These are phyloP conservation scores for Leccinum arenicola DNA, from an alignment of 768 basidiomycete genomes.

Conservation along the genomic window DNA sequence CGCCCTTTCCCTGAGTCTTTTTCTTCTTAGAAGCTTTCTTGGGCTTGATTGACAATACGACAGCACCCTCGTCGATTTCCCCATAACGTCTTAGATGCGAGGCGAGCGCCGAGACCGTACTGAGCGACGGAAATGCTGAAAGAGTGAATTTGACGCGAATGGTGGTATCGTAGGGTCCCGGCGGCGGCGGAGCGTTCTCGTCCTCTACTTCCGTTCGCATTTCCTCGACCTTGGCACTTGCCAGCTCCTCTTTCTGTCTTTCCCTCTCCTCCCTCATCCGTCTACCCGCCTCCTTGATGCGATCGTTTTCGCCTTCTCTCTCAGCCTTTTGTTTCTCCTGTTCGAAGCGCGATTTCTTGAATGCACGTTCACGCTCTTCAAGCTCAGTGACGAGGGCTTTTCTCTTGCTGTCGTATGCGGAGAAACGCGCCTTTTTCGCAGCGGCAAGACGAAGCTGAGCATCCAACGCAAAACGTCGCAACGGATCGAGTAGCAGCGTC, in stretches of 20 bases:
- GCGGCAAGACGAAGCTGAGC: slow-evolving; percentile 71
- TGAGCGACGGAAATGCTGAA: slow-evolving; percentile 42
- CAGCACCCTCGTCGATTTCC: slow-evolving; percentile 55
- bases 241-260: slow-evolving; percentile 44
- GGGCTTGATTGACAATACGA: slow-evolving; percentile 67
- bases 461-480: slow-evolving; percentile 75
- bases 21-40: slow-evolving; percentile 38
- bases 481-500: slow-evolving; percentile 76
- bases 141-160: slow-evolving; percentile 68
- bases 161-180: slow-evolving; percentile 73
- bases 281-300: slow-evolving; percentile 73
- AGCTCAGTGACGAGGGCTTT: slow-evolving; percentile 74
- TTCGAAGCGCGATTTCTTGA: slow-evolving; percentile 69
- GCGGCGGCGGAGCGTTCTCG: slow-evolving; percentile 52
- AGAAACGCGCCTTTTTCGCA: slow-evolving; percentile 68
- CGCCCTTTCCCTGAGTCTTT: slow-evolving; percentile 32
- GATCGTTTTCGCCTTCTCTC: slow-evolving; percentile 60
- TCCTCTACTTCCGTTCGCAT: slow-evolving; percentile 32
- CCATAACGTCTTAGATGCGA: slow-evolving; percentile 60
- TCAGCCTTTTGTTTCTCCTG: slow-evolving; percentile 55
- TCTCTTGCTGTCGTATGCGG: slow-evolving; percentile 67
- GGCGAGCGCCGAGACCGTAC: slow-evolving; percentile 19
- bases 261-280: slow-evolving; percentile 65
- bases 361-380: slow-evolving; percentile 72
- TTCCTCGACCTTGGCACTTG: slow-evolving; percentile 32